Evolutionary conservation across 176 grass and related monocot genomes (phyloP).

Genomic region (Juncus effusus): DNA sequence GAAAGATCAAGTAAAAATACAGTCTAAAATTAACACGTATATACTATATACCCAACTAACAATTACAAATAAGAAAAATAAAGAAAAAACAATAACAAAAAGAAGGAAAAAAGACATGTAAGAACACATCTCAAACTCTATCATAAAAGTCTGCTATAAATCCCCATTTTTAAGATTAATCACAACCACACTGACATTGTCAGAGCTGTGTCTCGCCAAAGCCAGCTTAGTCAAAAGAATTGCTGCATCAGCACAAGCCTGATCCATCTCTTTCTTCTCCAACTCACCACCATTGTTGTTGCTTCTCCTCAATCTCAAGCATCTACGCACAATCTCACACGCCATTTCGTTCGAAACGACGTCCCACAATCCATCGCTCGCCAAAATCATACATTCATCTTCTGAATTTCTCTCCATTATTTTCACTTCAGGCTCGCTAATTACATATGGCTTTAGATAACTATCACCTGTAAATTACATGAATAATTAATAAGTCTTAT

Average conservation of each 20-base stretch:
- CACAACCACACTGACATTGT: conserved; percentile 81
- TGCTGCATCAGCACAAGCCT: conserved; percentile 54
- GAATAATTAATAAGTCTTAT: neutral
- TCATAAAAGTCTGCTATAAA: conserved; percentile 24
- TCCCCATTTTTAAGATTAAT: conserved; percentile 51
- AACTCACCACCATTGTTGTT: neutral
- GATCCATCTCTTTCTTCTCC: conserved; percentile 22
- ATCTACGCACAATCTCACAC: conserved; percentile 60
- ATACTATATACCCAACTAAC: too few species aligned
- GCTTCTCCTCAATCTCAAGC: conserved; percentile 30
- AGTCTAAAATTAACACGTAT: too few species aligned
- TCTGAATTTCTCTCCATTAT: conserved; percentile 60
- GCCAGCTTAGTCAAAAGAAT: conserved; percentile 85
- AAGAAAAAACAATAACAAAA: too few species aligned
- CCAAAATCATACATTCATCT: conserved; percentile 83
- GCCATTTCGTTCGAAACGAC: conserved; percentile 85
- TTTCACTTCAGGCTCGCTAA: conserved; percentile 69
- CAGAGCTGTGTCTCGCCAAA: conserved; percentile 55
- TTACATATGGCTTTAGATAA: conserved; percentile 91
- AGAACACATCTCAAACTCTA: too few species aligned
- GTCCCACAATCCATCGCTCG: conserved; percentile 90
- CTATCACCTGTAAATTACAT: conserved; percentile 46
- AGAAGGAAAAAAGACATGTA: too few species aligned
- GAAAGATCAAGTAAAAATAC: too few species aligned
- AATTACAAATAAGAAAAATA: too few species aligned